phyloP scores from a whole-genome alignment of 768 basidiomycete species.

The Tricholoma saponaceum region DNA sequence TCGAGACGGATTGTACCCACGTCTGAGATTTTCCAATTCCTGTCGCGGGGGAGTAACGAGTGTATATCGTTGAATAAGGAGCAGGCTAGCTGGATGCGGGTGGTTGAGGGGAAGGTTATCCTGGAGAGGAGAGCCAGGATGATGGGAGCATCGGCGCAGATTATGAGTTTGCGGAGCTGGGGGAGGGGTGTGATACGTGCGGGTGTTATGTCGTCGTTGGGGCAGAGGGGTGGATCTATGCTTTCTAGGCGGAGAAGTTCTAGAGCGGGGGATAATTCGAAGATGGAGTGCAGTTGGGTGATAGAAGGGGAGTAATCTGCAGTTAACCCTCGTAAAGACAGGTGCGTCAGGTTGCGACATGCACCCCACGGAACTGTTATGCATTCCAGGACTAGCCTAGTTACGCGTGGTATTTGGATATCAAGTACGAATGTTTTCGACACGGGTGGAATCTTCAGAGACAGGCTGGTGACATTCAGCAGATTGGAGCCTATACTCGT shows the following conservation, averaged over 20 bases:
- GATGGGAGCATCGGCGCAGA: conserved; percentile 22
- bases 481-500: conserved; percentile 21
- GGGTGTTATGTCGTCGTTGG: neutral
- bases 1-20: conserved; percentile 4
- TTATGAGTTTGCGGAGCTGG: conserved; percentile 25
- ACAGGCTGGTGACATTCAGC: conserved; percentile 25
- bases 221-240: conserved; percentile 15
- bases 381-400: conserved; percentile 28
- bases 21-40: conserved; percentile 7
- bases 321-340: conserved; percentile 30
- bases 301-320: conserved; percentile 29
- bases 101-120: conserved; percentile 15
- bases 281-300: conserved; percentile 27
- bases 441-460: conserved; percentile 29
- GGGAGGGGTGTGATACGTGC: conserved; percentile 15
- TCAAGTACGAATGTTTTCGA: conserved; percentile 19
- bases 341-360: conserved; percentile 26
- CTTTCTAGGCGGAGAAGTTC: conserved; percentile 28
- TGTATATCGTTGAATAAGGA: conserved; percentile 22
- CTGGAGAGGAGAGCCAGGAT: conserved; percentile 22
- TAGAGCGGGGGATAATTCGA: conserved; percentile 29
- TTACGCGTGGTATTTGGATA: conserved; percentile 24
- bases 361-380: conserved; percentile 32
- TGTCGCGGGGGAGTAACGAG: conserved; percentile 23
- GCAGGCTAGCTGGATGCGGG: conserved; percentile 27